Evolutionary conservation across 2,329 filamentous ascomycete species (phyloP).

Genomic region (Exophiala viscosa): DNA sequence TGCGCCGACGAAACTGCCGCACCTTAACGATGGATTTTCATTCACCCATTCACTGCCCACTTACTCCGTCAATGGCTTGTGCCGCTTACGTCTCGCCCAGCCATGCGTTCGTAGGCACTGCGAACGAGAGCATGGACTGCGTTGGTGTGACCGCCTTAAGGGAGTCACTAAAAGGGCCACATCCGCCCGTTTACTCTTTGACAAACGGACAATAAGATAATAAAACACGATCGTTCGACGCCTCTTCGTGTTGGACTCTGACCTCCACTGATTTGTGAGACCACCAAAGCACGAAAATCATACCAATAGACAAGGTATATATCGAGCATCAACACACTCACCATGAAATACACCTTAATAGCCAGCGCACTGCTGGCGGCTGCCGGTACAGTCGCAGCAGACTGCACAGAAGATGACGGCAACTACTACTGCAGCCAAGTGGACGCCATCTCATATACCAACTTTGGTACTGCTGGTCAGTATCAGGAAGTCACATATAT

Average conservation of each 20-base stretch:
- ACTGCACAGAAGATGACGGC: conserved; percentile 34
- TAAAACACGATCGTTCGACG: too few relatives aligned
- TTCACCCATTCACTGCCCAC: background rate
- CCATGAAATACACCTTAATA: conserved; percentile 15
- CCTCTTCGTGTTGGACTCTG: too few relatives aligned
- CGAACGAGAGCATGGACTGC: too few relatives aligned
- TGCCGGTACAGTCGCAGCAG: conserved; percentile 10
- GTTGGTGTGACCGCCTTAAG: too few relatives aligned
- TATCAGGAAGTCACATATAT: conserved; percentile 65
- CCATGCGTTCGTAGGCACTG: too few relatives aligned
- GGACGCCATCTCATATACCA: conserved; percentile 63
- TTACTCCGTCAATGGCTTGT: too few relatives aligned
- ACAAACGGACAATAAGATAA: too few relatives aligned
- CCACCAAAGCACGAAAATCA: background rate
- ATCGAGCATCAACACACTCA: background rate
- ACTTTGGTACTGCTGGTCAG: conserved; percentile 56
- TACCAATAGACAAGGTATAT: background rate
- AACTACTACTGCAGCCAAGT: conserved; percentile 64
- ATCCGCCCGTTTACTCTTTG: too few relatives aligned
- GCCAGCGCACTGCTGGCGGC: conserved; percentile 12
- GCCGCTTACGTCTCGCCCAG: too few relatives aligned
- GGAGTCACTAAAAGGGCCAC: too few relatives aligned
- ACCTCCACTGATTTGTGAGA: too few relatives aligned
- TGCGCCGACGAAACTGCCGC: background rate
- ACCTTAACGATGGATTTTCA: background rate